Base-by-base conservation (phyloP, 2,329 filamentous ascomycete genomes). In the Aspergillus fumigatiaffinis region DNA sequence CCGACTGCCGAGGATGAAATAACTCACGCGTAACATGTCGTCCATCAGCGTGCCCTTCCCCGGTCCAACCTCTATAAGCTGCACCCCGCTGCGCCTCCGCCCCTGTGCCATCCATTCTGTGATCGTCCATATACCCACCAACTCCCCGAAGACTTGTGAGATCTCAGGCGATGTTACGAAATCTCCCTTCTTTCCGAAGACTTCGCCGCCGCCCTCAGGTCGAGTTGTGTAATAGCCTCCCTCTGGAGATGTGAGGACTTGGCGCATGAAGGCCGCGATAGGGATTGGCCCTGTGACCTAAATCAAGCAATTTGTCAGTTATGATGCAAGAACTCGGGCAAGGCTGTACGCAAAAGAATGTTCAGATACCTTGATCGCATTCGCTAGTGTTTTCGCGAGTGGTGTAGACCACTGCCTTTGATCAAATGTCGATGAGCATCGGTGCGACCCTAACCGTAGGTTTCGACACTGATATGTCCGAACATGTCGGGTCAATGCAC, bases 111-210 rank as follows among this genome's bases (percentile, higher is more conserved):
- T 90, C 93, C 94, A 99, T 80, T 99, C 94, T 46, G 93, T 87
- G 52, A 97, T 88, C 60, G 96, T 87, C 94, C 94, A 99, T 66
- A 99, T 85, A 4, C 91, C 94, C 56, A 97, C 81, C 28, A 99
- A 82, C 77, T 99, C 94, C 25, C 94, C 94, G 76, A 99, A 99
- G 12, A 97, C 84, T 72, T 97, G 94, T 0, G 92, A 97, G 66
- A 99, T 97, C 75, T 99, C 94, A 0, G 94, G 94, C 0, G 92
- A 97, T 0, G 94, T 99, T 52, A 97, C 88, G 71, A 99, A 99
- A 75, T 99, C 94, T 26, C 94, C 94, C 69, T 91, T 90, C 55
- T 84, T 80, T n/a, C 94, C 94, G 67, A 99, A 99, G 62, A 93
- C 92, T 70, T 97, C 92, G 50, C 87, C 84, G 21, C 83, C 87